A percentile compares a stretch with the other conserved stretches of the same genome.
Conservation (phyloP, 441 rosid genomes). For the Adansonia madagascariensis region DNA sequence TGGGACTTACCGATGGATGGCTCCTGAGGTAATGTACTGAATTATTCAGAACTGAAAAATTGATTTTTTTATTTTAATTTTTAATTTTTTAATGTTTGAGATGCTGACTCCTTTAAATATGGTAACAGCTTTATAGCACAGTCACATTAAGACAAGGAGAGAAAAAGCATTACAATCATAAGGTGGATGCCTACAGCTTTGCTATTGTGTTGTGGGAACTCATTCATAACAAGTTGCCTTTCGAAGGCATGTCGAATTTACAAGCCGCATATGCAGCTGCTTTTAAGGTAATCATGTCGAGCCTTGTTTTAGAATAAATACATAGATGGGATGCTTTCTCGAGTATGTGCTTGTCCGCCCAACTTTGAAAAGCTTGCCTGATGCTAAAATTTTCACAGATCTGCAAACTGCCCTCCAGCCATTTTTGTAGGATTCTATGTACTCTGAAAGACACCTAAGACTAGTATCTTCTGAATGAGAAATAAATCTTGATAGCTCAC, state of each 20-base stretch:
- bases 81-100: neutral
- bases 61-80: neutral
- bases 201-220: constrained; percentile 97
- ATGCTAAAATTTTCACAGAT: neutral
- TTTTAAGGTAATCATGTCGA: constrained; percentile 61
- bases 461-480: neutral
- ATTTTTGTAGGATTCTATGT: neutral
- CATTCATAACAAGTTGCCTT: constrained; percentile 87
- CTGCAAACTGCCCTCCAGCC: neutral
- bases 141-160: constrained; percentile 94
- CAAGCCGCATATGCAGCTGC: constrained; percentile 99
- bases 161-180: constrained; percentile 92
- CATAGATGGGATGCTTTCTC: neutral
- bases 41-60: neutral
- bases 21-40: constrained; percentile 70
- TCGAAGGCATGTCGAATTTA: constrained; percentile 98
- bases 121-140: constrained; percentile 84
- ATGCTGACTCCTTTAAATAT: constrained; percentile 17
- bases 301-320: neutral
- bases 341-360: neutral
- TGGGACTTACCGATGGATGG: constrained; percentile 99
- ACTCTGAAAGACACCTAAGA: neutral
- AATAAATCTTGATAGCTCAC: neutral
- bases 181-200: constrained; percentile 94
- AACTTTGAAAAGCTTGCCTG: constrained; percentile 1